Conservation (phyloP, 192 early-diverging fungal genomes). For the Umbelopsis sp. region DNA sequence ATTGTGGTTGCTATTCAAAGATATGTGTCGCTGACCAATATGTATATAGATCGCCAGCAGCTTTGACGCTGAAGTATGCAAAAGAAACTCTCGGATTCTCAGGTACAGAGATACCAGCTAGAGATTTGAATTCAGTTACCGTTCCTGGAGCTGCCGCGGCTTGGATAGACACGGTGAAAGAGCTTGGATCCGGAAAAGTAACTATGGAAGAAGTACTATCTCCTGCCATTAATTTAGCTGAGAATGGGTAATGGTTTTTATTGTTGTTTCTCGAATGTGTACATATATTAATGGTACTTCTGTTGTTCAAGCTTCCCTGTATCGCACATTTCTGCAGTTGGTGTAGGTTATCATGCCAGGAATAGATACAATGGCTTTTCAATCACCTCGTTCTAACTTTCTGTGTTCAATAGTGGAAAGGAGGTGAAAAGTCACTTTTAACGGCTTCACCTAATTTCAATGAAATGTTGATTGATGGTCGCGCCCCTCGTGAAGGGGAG, state of each 20-base stretch:
- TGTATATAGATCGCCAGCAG: constrained; percentile 51
- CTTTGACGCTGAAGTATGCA: constrained; percentile 54
- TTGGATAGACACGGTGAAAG: constrained; percentile 67
- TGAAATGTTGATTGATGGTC: constrained; percentile 55
- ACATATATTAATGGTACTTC: not conserved
- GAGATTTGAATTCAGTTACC: constrained; percentile 55
- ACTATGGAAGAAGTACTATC: constrained; percentile 55
- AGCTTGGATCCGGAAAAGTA: constrained; percentile 66
- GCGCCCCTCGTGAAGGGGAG: constrained; percentile 61
- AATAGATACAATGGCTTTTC: not conserved
- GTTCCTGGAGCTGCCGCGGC: constrained; percentile 77
- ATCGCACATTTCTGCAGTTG: constrained; percentile 29
- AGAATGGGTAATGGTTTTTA: constrained; percentile 55
- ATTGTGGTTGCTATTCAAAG: not conserved
- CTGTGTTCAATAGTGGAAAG: not conserved
- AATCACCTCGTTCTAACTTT: not conserved
- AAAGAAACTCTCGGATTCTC: constrained; percentile 29
- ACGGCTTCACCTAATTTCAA: constrained; percentile 32
- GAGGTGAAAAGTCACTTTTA: not conserved
- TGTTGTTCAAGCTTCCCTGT: constrained; percentile 19
- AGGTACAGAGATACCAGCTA: constrained; percentile 36
- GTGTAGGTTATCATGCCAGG: constrained; percentile 18
- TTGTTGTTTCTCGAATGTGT: not conserved
- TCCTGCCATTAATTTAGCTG: constrained; percentile 71
- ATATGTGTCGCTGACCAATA: not conserved